Base-by-base conservation (phyloP, 257 asterid species). In the Misopates orontium region DNA sequence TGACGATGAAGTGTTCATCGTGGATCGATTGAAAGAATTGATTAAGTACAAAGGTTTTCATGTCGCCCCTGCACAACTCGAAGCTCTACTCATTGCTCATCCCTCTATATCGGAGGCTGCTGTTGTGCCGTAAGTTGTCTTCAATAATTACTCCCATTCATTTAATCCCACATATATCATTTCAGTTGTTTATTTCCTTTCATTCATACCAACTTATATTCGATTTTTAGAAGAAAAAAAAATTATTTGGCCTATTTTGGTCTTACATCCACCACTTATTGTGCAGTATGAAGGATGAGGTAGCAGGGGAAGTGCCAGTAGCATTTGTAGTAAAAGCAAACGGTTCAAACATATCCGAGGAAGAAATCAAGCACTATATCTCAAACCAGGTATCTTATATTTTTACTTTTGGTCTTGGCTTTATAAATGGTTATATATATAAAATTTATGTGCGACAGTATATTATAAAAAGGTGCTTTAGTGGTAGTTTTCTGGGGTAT, bases 241-340 rank as follows among this genome's bases (percentile, higher is more conserved):
- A 3, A 36, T 5, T 36, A 4, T 9, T 36, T 36, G 42, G 42
- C 10, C 11, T 36, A 36, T 3, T 9, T 1, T 4, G 11, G 10
- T 36, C 42, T 36, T 36, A 36, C 1, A 28, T 28, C 7, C 36
- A 28, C 36, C 7, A 13, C 7, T 41, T 3, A 15, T 19, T 2
- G 10, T 41, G 70, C 81, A 87, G 95, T 18, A 80, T 81, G 92
- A 77, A 49, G 56, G 91, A 84, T 60, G 89, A 84, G 70, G 76
- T 7, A 4, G 85, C 87, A 10, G 95, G 95, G 60, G 95, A 87
- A 82, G 82, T 87, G 54, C 95, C 95, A 1, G 85, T 87, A 23
- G 95, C 95, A 36, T 87, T 87, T 67, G 87, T 87, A 1, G 91
- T 83, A 15, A 75, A 63, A 51, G 71, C 62, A 58, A 79, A 71